These are phyloP conservation scores for Saccharata proteae DNA, from an alignment of 2,329 filamentous ascomycete species.

Conservation along the genomic window DNA sequence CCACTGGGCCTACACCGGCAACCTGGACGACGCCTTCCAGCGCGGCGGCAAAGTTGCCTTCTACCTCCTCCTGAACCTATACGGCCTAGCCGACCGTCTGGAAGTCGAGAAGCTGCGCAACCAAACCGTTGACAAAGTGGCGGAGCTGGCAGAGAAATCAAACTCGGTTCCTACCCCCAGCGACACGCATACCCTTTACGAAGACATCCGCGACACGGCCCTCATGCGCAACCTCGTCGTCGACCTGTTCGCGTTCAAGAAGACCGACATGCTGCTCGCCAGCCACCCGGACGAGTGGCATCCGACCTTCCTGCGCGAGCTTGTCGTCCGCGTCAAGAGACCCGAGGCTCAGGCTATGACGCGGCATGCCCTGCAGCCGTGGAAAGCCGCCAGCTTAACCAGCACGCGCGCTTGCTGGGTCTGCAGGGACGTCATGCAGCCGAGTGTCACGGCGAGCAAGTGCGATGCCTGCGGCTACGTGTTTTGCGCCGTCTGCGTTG, in stretches of 20 bases:
- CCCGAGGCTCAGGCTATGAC: constrained; percentile 30
- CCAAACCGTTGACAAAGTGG: constrained; percentile 30
- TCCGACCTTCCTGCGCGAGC: constrained; percentile 34
- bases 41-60: constrained; percentile 36
- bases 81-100: constrained; percentile 35
- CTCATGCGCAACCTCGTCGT: constrained; percentile 31
- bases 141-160: constrained; percentile 33
- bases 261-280: constrained; percentile 36
- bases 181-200: constrained; percentile 38
- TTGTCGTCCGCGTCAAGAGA: constrained; percentile 34
- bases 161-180: constrained; percentile 38
- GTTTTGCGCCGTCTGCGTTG: constrained; percentile 30
- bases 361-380: constrained; percentile 29
- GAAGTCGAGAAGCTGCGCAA: constrained; percentile 34
- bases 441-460: constrained; percentile 21
- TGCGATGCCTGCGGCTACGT: constrained; percentile 30
- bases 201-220: constrained; percentile 26
- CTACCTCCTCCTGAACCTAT: constrained; percentile 37
- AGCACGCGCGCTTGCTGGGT: constrained; percentile 24
- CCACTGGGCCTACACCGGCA: constrained; percentile 38
- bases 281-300: constrained; percentile 37
- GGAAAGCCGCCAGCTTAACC: constrained; percentile 23
- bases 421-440: constrained; percentile 28
- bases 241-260: constrained; percentile 41
- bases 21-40: constrained; percentile 26